Percentiles rank a stretch among this genome's conserved stretches.
Conservation (phyloP, 208 protist species). For the Kentomonas sorsogonicus region DNA sequence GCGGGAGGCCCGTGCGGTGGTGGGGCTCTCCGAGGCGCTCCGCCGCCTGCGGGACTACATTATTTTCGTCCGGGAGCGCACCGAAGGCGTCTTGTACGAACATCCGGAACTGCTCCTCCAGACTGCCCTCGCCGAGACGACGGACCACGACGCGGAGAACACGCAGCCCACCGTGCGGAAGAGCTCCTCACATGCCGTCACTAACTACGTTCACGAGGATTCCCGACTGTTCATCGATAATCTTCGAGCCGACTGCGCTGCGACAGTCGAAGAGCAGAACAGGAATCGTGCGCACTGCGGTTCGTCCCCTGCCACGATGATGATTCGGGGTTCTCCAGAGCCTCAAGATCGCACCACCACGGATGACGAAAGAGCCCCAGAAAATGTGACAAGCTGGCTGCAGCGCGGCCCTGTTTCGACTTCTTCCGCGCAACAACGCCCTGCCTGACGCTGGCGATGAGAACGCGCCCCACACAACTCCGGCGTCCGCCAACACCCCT, state of each 20-base stretch:
- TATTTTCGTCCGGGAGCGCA: neutral
- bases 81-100: neutral
- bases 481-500: neutral
- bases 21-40: neutral
- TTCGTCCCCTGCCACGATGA: too few species aligned
- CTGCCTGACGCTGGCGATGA: neutral
- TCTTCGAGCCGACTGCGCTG: too few species aligned
- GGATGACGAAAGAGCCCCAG: too few species aligned
- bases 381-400: too few species aligned
- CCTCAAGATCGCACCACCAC: too few species aligned
- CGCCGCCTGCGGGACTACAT: constrained; percentile 11
- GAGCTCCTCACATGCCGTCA: too few species aligned
- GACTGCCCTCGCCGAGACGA: neutral
- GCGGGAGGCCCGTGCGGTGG: neutral
- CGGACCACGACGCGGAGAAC: constrained; percentile 2
- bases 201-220: too few species aligned
- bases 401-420: too few species aligned
- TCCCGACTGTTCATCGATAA: too few species aligned
- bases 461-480: neutral
- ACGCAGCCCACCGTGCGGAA: neutral
- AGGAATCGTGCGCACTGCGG: too few species aligned
- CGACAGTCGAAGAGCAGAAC: too few species aligned
- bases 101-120: constrained; percentile 1
- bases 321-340: too few species aligned
- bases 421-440: neutral